Conservation (phyloP, 306 rosid genomes). For the Prunus persica region DNA sequence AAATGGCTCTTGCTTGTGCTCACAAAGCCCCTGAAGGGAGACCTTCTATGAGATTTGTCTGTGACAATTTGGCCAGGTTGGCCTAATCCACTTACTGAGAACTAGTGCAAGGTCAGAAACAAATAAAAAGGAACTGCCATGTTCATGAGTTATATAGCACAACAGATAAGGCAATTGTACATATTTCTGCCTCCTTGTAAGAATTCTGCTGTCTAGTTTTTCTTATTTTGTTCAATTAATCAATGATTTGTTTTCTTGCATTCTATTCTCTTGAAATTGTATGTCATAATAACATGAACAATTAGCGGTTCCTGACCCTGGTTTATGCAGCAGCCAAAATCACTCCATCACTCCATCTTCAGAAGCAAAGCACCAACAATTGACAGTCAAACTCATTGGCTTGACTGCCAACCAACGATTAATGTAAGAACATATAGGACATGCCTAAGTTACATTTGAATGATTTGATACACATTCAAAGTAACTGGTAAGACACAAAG, state of each 20-base stretch:
- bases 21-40: conserved; percentile 70
- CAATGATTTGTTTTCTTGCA: background rate
- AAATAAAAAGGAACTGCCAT: background rate
- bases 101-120: background rate
- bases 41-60: conserved; percentile 79
- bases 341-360: too few species aligned
- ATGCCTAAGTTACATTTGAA: too few species aligned
- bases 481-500: too few species aligned
- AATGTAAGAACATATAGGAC: too few species aligned
- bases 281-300: background rate
- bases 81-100: background rate
- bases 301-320: too few species aligned
- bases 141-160: too few species aligned
- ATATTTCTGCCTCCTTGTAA: background rate
- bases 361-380: too few species aligned
- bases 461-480: too few species aligned
- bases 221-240: too few species aligned
- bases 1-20: conserved; percentile 85
- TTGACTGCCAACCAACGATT: too few species aligned
- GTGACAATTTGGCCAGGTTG: conserved; percentile 68
- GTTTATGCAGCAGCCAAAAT: too few species aligned
- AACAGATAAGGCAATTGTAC: background rate
- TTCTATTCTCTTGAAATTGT: background rate
- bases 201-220: background rate
- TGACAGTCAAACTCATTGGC: too few species aligned